These are phyloP conservation scores for Dactylorhiza incarnata DNA, from an alignment of 106 monocot genomes.

Conservation along the genomic window DNA sequence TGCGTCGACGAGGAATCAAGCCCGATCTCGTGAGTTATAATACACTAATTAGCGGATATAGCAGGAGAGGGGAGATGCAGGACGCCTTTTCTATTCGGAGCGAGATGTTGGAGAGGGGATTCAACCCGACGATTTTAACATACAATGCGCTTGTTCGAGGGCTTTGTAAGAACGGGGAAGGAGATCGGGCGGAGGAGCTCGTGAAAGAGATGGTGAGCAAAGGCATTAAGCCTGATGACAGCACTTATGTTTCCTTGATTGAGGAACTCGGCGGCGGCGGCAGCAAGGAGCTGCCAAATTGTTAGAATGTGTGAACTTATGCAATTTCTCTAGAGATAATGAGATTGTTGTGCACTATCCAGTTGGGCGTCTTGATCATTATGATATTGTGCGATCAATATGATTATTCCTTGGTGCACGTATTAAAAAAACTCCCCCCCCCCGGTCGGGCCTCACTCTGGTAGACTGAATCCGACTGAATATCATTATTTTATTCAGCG, in stretches of 20 bases:
- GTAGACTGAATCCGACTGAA: too few species aligned
- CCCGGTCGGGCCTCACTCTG: too few species aligned
- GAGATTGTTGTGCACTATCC: too few species aligned
- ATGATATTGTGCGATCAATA: too few species aligned
- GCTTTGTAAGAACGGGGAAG: constrained; percentile 55
- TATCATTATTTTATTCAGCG: too few species aligned
- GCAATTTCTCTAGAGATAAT: neutral
- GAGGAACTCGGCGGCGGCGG: constrained; percentile 24
- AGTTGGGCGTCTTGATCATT: too few species aligned
- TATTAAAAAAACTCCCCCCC: too few species aligned
- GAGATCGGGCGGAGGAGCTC: constrained; percentile 58
- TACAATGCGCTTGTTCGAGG: constrained; percentile 82
- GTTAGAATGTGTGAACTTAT: constrained; percentile 10
- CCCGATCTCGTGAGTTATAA: constrained; percentile 89
- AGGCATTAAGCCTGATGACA: constrained; percentile 73
- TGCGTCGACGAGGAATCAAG: constrained; percentile 47
- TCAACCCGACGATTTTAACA: constrained; percentile 67
- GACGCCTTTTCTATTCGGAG: constrained; percentile 50
- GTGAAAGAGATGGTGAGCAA: constrained; percentile 63
- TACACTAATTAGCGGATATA: constrained; percentile 83
- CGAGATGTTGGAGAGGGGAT: constrained; percentile 65
- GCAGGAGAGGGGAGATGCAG: constrained; percentile 59
- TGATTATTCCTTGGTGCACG: too few species aligned
- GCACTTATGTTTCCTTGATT: constrained; percentile 62
- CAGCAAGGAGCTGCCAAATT: constrained; percentile 7